Evolutionary conservation across 805 yeast genomes (phyloP).

Genomic region (Yamadazyma akitaensis): DNA sequence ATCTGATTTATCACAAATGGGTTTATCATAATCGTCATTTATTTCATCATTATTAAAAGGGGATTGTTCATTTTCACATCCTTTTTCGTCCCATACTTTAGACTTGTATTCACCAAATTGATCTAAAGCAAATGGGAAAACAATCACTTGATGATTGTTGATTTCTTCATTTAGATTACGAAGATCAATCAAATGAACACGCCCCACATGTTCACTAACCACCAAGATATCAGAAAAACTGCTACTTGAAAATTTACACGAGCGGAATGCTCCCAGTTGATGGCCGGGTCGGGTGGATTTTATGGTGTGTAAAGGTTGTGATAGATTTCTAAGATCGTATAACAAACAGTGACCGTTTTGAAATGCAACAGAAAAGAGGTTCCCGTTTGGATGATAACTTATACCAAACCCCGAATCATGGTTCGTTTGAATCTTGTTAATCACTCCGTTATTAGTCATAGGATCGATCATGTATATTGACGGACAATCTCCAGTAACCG

Average conservation of each 20-base stretch:
- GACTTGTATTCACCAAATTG: conserved; percentile 31
- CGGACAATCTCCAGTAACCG: conserved; percentile 76
- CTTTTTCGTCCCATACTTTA: not conserved
- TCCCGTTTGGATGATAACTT: conserved; percentile 72
- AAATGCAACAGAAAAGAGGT: conserved; percentile 72
- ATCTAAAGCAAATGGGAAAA: conserved; percentile 54
- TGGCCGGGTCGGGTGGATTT: conserved; percentile 57
- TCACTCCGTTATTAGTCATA: conserved; percentile 16
- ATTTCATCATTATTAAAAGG: not conserved
- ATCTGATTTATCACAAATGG: not conserved
- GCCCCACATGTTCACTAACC: conserved; percentile 79
- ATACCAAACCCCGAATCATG: conserved; percentile 85
- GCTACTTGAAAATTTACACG: conserved; percentile 45
- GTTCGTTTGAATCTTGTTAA: conserved; percentile 45
- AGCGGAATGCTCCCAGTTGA: conserved; percentile 65
- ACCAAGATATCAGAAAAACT: conserved; percentile 74
- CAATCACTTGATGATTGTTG: conserved; percentile 67
- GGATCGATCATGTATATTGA: conserved; percentile 58
- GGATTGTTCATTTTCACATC: not conserved
- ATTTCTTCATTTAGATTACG: conserved; percentile 47
- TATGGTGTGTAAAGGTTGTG: conserved; percentile 50
- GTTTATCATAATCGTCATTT: not conserved
- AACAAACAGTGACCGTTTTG: conserved; percentile 81
- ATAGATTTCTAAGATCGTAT: conserved; percentile 68
- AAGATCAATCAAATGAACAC: conserved; percentile 81